Base-by-base conservation (phyloP, 805 yeast species). In the Candida chilensis region DNA sequence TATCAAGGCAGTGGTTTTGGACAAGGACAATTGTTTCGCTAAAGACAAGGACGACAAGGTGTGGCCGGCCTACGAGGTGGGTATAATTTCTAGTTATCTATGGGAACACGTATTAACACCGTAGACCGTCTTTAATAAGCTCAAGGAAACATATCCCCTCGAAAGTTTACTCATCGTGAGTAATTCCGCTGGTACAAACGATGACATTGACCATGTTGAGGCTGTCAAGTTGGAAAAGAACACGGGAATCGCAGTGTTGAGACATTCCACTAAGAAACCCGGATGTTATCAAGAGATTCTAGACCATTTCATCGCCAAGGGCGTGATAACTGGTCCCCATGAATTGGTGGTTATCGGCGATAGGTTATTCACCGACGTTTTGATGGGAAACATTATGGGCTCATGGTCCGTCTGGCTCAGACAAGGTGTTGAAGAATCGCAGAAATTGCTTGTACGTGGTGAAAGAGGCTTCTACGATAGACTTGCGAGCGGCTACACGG, bases 1-100 rank as follows among this genome's bases (percentile, higher is more conserved):
- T 4, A 80, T 84, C 34, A 78, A 74, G 44, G 94, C 87, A 0
- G 67, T 88, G 2, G 90, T 92, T 0, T 60, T 92, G 16, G 98
- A 92, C 48, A 92, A 92, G 50, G 98, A 92, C 55, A 92, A 92
- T 52, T 90, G 97, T 47, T 83, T 92, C 50, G 94, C 98, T 4
- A 68, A 71, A 35, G 88, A 88, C 20, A 82, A 84, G 32, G 82
- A 76, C 36, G 81, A 78, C 36, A 69, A 73, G 35, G 82, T 90
- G 1, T 87, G 85, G 83, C 86, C 83, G 0, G 82, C 59, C 2
- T 88, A 87, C 38, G 40, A 42, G 10, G 57, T 52, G 42, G 45
- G 59, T 54, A 38, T 14, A 27, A 11, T n/a, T 24, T 8, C 27
- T 10, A 13, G 10, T 15, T n/a, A 24, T 24, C n/a, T n/a, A n/a